These are phyloP conservation scores for Colletotrichum caudatum DNA, from an alignment of 2,329 filamentous ascomycete species.

Conservation along the genomic window DNA sequence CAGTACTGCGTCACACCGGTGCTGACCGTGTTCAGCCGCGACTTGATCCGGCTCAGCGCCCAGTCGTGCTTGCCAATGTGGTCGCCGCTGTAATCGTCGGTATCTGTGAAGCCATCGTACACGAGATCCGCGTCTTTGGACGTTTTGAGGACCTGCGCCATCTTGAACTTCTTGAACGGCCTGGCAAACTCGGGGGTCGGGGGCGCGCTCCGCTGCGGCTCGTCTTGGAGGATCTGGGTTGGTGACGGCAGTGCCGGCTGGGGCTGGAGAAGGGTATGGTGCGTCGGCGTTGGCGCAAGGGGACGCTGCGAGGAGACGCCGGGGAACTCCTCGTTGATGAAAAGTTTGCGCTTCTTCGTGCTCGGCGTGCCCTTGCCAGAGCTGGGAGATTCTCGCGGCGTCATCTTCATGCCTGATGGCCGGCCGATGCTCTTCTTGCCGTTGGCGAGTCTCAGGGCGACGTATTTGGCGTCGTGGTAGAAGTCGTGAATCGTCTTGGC, in stretches of 20 bases:
- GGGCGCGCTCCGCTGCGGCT: conserved; percentile 16
- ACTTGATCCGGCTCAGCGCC: conserved; percentile 66
- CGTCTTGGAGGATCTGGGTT: not conserved
- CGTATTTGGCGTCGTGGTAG: conserved; percentile 67
- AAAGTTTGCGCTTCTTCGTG: conserved; percentile 50
- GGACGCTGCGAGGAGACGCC: conserved; percentile 16
- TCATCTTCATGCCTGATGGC: conserved; percentile 61
- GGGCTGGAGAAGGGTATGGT: not conserved
- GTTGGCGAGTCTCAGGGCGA: conserved; percentile 61
- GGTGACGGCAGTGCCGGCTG: not conserved
- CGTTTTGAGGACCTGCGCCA: not conserved
- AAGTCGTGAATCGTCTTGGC: conserved; percentile 64
- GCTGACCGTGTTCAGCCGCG: conserved; percentile 59
- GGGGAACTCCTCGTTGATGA: conserved; percentile 30
- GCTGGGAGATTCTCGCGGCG: conserved; percentile 42
- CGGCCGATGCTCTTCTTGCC: conserved; percentile 70
- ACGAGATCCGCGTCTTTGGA: conserved; percentile 54
- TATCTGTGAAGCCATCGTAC: conserved; percentile 62
- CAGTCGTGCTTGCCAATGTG: conserved; percentile 61
- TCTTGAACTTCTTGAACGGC: conserved; percentile 32
- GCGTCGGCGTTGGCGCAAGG: conserved; percentile 23
- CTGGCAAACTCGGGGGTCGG: conserved; percentile 25
- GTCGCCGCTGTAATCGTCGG: conserved; percentile 63
- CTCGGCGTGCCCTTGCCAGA: conserved; percentile 45
- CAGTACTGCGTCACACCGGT: conserved; percentile 66